Conservation (phyloP, 1,139 yeast species). For the Lodderomyces parapsilosis region DNA sequence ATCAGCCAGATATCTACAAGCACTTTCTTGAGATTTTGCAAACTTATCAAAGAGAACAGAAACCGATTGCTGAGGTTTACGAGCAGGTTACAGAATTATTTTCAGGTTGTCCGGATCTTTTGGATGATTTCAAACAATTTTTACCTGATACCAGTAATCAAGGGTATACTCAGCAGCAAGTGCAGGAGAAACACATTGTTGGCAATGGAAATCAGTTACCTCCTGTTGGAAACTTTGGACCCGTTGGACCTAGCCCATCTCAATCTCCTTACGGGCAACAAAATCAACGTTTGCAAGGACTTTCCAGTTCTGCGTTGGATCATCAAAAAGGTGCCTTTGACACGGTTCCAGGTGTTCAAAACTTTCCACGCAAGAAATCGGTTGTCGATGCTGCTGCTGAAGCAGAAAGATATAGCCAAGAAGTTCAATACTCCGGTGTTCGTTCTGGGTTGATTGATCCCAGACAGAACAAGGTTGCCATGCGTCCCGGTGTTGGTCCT, state of each 20-base stretch:
- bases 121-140: conserved; percentile 93
- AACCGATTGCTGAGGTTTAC: conserved; percentile 92
- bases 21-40: conserved; percentile 92
- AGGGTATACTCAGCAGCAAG: conserved; percentile 20
- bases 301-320: neutral
- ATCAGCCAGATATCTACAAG: conserved; percentile 94
- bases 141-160: conserved; percentile 81
- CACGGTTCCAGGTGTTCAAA: neutral
- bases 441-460: conserved; percentile 30
- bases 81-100: conserved; percentile 87
- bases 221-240: conserved; percentile 94
- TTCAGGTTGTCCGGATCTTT: conserved; percentile 88
- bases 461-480: conserved; percentile 10
- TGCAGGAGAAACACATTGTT: conserved; percentile 16
- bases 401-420: conserved; percentile 34
- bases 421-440: conserved; percentile 55
- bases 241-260: conserved; percentile 39
- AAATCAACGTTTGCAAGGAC: conserved; percentile 3
- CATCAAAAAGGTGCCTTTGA: conserved; percentile 2
- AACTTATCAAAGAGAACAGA: conserved; percentile 93
- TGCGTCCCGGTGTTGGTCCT: neutral
- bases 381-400: conserved; percentile 7
- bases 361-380: conserved; percentile 7
- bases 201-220: conserved; percentile 63
- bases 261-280: conserved; percentile 13